Conservation (phyloP, 768 basidiomycete genomes). For the Termitomyces sp. region DNA sequence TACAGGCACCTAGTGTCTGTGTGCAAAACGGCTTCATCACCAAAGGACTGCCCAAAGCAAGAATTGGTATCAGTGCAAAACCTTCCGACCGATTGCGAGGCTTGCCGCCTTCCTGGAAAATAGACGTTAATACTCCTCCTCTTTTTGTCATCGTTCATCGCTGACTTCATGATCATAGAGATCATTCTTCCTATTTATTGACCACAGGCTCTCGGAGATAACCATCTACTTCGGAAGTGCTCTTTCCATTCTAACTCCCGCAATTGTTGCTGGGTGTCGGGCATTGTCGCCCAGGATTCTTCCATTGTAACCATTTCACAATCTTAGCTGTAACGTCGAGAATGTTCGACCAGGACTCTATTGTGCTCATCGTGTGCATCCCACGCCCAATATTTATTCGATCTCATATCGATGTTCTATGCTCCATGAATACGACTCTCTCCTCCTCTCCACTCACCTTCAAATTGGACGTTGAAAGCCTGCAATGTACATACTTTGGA, state of each 20-base stretch:
- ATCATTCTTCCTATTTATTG: background rate
- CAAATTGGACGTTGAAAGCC: background rate
- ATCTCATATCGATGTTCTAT: background rate
- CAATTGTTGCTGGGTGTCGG: constrained; percentile 1
- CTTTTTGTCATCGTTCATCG: background rate
- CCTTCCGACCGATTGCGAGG: background rate
- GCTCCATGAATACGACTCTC: background rate
- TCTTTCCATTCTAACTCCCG: background rate
- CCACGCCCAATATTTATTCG: background rate
- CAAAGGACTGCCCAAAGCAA: background rate
- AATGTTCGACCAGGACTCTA: background rate
- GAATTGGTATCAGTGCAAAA: background rate
- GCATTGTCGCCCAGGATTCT: constrained; percentile 1
- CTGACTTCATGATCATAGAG: background rate
- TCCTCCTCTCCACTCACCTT: background rate
- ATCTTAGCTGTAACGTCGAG: background rate
- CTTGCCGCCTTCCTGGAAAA: background rate
- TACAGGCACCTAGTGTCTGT: background rate
- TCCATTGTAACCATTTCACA: background rate
- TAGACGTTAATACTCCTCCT: background rate
- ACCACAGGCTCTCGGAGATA: background rate
- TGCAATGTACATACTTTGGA: background rate
- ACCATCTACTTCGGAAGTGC: background rate
- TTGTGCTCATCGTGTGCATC: background rate
- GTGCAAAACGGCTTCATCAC: background rate